Conservation (phyloP, 306 rosid species). For the Quercus aquifolioides region DNA sequence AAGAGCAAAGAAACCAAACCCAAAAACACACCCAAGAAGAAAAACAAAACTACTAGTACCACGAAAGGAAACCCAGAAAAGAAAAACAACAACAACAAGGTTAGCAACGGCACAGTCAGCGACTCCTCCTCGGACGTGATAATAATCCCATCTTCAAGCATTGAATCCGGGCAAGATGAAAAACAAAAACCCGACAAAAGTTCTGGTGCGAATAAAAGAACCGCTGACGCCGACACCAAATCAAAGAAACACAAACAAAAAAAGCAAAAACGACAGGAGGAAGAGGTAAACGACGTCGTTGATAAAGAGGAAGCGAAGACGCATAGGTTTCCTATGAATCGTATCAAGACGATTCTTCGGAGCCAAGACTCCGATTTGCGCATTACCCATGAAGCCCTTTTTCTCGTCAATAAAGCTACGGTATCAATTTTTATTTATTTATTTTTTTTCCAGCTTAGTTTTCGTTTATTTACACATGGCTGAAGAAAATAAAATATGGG, state of each 20-base stretch:
- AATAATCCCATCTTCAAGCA: conserved; percentile 22
- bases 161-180: conserved; percentile 21
- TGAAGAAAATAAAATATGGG: not conserved
- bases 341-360: conserved; percentile 58
- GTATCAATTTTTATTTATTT: conserved; percentile 18
- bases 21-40: conserved; percentile 22
- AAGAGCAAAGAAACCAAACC: conserved; percentile 30
- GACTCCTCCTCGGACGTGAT: not conserved
- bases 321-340: conserved; percentile 68
- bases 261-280: conserved; percentile 16
- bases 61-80: conserved; percentile 22
- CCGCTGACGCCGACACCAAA: conserved; percentile 15
- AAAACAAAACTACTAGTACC: not conserved
- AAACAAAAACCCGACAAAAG: conserved; percentile 10
- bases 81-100: conserved; percentile 1
- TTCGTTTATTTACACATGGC: not conserved
- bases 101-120: conserved; percentile 41
- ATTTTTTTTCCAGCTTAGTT: not conserved
- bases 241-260: conserved; percentile 22
- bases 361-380: conserved; percentile 55
- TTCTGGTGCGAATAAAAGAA: conserved; percentile 21
- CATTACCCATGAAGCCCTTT: conserved; percentile 63
- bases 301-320: conserved; percentile 17
- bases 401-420: conserved; percentile 69
- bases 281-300: conserved; percentile 14